phyloP scores from a whole-genome alignment of 176 grass and related monocot species.

The Musa schizocarpa region DNA sequence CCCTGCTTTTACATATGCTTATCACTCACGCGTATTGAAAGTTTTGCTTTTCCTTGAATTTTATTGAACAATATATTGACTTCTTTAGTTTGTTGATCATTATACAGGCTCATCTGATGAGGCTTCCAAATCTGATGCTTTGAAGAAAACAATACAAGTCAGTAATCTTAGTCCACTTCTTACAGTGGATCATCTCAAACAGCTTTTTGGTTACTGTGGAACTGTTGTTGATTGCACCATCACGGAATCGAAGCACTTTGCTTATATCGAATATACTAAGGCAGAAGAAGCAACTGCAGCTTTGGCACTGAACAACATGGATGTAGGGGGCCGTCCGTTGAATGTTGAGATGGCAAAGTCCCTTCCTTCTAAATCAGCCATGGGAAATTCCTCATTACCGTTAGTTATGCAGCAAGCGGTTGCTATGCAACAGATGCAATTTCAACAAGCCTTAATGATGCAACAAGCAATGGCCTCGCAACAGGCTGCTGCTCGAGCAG shows the following conservation, averaged over 20 bases:
- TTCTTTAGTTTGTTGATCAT: background rate
- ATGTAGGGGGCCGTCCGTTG: conserved; percentile 74
- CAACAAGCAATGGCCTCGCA: conserved; percentile 70
- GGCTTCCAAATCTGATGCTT: conserved; percentile 39
- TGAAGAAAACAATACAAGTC: conserved; percentile 90
- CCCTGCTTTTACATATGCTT: too few relatives aligned
- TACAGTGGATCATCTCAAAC: conserved; percentile 66
- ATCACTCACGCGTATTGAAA: too few relatives aligned
- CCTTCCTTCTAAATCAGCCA: conserved; percentile 48
- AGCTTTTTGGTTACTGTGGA: conserved; percentile 80
- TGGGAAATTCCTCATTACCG: conserved; percentile 51
- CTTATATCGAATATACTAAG: conserved; percentile 83
- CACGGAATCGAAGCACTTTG: conserved; percentile 74
- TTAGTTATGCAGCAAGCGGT: conserved; percentile 97
- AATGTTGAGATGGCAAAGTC: conserved; percentile 99
- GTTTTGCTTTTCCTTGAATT: background rate
- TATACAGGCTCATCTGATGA: conserved; percentile 52
- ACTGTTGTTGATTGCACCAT: conserved; percentile 80
- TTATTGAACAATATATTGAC: background rate
- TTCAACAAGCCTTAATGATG: conserved; percentile 90
- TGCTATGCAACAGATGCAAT: conserved; percentile 88
- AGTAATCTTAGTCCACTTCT: conserved; percentile 90
- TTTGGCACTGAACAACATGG: conserved; percentile 61
- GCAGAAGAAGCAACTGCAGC: conserved; percentile 77
- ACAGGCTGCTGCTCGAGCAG: conserved; percentile 63